Percentiles rank a stretch among this genome's conserved stretches.
Conservation (phyloP, 176 grass and related monocot species). For the Avena atlantica region DNA sequence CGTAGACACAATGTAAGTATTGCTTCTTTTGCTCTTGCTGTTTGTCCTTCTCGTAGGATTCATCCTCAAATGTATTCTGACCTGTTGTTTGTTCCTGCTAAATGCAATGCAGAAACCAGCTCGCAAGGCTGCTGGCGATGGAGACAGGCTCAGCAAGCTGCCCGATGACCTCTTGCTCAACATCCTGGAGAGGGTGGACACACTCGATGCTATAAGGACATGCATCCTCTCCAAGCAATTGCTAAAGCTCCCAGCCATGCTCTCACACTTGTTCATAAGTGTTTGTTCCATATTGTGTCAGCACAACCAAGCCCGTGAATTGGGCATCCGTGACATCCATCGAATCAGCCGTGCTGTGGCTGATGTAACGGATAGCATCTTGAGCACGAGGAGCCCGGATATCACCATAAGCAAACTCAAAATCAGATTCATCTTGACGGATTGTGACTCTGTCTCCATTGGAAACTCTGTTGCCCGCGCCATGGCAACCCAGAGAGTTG, state of each 20-base stretch:
- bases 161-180: not conserved
- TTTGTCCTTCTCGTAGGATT: not conserved
- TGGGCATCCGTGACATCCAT: not conserved
- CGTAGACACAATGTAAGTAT: no score
- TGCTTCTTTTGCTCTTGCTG: not conserved
- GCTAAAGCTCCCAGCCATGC: not conserved
- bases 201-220: not conserved
- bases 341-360: not conserved
- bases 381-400: not conserved
- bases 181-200: conserved; percentile 2
- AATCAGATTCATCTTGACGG: not conserved
- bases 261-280: not conserved
- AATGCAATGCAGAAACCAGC: not conserved
- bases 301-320: not conserved
- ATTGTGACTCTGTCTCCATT: not conserved
- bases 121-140: not conserved
- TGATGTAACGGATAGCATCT: not conserved
- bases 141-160: not conserved
- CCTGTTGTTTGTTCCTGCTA: not conserved
- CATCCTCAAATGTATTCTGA: no score
- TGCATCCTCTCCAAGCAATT: not conserved
- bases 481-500: not conserved
- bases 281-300: not conserved
- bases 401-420: not conserved
- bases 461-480: not conserved